Percentiles rank a stretch among this genome's conserved stretches.
Evolutionary conservation across 768 basidiomycete genomes (phyloP).

Genomic region (Mycena leptocephala): DNA sequence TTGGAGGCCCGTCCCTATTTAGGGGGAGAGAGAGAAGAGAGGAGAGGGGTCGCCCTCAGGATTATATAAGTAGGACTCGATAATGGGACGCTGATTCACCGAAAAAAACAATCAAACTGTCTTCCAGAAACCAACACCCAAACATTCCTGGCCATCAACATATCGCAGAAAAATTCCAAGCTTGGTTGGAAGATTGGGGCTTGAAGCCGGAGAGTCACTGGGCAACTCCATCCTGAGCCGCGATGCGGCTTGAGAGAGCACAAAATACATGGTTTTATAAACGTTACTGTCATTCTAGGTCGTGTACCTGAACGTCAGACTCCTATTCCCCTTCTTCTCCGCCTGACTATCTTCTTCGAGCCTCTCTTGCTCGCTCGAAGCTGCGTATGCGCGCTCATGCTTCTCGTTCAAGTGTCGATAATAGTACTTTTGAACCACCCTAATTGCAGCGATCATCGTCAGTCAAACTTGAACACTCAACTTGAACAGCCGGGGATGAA

Average conservation of each 20-base stretch:
- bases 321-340: slow-evolving; percentile 51
- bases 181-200: slow-evolving; percentile 65
- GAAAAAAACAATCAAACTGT: neutral
- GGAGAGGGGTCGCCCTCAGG: too few species aligned
- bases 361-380: slow-evolving; percentile 44
- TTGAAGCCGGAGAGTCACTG: too few species aligned
- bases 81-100: too few species aligned
- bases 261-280: too few species aligned
- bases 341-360: slow-evolving; percentile 40
- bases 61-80: too few species aligned
- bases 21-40: too few species aligned
- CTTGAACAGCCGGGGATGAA: neutral
- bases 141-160: slow-evolving; percentile 63
- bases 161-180: slow-evolving; percentile 62
- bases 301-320: slow-evolving; percentile 51
- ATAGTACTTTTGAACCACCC: slow-evolving; percentile 46
- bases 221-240: too few species aligned
- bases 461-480: neutral
- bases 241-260: too few species aligned
- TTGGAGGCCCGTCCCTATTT: too few species aligned
- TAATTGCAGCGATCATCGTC: neutral
- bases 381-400: slow-evolving; percentile 32
- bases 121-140: slow-evolving; percentile 65
- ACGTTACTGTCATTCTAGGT: too few species aligned
- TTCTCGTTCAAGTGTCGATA: slow-evolving; percentile 47